Evolutionary conservation across 129 eudicot genomes (phyloP), one percentile per base, ranked within the genome.

Genomic region (Lonicera japonica): DNA sequence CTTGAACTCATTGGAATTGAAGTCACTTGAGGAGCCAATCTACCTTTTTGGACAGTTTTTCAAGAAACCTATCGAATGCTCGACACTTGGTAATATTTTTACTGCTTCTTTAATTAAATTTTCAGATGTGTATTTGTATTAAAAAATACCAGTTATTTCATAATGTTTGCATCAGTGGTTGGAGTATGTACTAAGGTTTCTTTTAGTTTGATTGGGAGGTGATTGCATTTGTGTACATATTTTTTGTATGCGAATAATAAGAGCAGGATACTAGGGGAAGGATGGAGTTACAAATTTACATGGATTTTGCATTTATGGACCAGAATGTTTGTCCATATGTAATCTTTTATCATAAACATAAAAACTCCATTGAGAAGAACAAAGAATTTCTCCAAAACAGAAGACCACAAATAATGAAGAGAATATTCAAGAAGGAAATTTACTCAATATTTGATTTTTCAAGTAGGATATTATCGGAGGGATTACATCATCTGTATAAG

Each of bases 21-120:
- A 94, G 70, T 94, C 96, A 18, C 92, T 94, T 13, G 99, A 94
- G 77, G 99, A 94, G 71, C 96, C 99, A 36, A 69, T 94, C 63
- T 94, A 94, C 71, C 92, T 94, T 29, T 94, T 94, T 46, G 95
- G 99, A 45, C 96, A 94, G 79, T 94, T 94, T 75, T 85, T 88
- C 13, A 86, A 85, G 70, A 94, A 94, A 81, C 99, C 99, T 40
- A 59, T 77, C 36, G 99, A 88, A 75, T 94, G 99, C 85, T 79
- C 88, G 73, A 94, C 99, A 17, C 82, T 94, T 23, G 99, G 99
- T 88, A 80, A 52, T 70, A 63, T 9, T 73, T 52, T 54, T 58
- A 22, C 48, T 56, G 47, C 21, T 64, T 51, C 3, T 19, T 21
- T 50, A 16, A 14, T 39, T 48, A 13, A 1, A 25, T 29, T 14